A percentile compares a stretch with the other conserved stretches of the same genome.
Evolutionary conservation across 2,329 filamentous ascomycete genomes (phyloP).

Genomic region (Trichophyton mentagrophytes): DNA sequence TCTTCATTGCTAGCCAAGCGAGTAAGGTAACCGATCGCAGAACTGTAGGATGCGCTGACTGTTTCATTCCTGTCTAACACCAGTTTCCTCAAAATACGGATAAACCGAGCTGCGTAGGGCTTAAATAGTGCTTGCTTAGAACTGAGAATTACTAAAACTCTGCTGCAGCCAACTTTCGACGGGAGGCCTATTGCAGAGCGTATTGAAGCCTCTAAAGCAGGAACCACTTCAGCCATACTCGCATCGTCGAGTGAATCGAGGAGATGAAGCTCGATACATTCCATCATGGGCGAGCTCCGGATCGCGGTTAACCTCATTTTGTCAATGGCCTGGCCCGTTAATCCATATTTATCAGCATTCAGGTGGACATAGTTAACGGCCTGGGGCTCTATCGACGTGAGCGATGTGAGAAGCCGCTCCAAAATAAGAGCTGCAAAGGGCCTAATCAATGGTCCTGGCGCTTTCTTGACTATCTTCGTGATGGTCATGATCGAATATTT

Average conservation of each 20-base stretch:
- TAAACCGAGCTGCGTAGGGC: slow-evolving; percentile 60
- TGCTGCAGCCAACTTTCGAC: slow-evolving; percentile 81
- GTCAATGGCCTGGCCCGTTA: slow-evolving; percentile 82
- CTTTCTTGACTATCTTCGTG: slow-evolving; percentile 79
- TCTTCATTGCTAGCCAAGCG: slow-evolving; percentile 49
- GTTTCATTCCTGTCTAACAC: slow-evolving; percentile 88
- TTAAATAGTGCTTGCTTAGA: slow-evolving; percentile 63
- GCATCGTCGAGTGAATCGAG: slow-evolving; percentile 68
- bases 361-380: slow-evolving; percentile 87
- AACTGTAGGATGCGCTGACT: slow-evolving; percentile 78
- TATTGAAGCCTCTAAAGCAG: slow-evolving; percentile 62
- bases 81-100: slow-evolving; percentile 66
- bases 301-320: slow-evolving; percentile 71
- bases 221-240: slow-evolving; percentile 63
- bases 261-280: slow-evolving; percentile 71
- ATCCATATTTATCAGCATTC: slow-evolving; percentile 68
- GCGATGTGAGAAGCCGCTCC: slow-evolving; percentile 63
- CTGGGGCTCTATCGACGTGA: slow-evolving; percentile 82
- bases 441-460: slow-evolving; percentile 58
- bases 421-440: slow-evolving; percentile 73
- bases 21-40: slow-evolving; percentile 73
- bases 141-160: slow-evolving; percentile 71
- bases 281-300: slow-evolving; percentile 75
- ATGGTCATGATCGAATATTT: slow-evolving; percentile 71
- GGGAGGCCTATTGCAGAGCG: slow-evolving; percentile 81